phyloP scores from a whole-genome alignment of 352 stramenopile genomes.

The Globisporangium spinosum region DNA sequence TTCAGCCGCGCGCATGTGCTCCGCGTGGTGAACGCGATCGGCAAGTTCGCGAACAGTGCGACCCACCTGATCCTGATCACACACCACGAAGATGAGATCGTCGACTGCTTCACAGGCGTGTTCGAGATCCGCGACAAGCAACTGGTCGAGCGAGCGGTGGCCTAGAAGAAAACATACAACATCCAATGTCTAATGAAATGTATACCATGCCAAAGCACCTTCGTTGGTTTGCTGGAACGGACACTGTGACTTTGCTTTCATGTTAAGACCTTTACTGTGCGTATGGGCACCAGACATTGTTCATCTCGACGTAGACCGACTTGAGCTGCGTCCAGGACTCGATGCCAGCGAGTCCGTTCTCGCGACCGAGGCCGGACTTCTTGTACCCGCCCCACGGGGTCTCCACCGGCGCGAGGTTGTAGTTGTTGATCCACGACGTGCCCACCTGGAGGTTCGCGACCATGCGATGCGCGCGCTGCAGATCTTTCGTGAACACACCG shows the following conservation, averaged over 20 bases:
- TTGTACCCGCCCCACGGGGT: slow-evolving; percentile 91
- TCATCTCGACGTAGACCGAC: slow-evolving; percentile 87
- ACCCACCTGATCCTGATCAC: slow-evolving; percentile 89
- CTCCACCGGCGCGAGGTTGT: slow-evolving; percentile 84
- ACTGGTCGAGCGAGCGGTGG: slow-evolving; percentile 25
- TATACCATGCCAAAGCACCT: background rate
- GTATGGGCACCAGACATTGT: slow-evolving; percentile 68
- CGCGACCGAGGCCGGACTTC: slow-evolving; percentile 87
- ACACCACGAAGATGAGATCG: slow-evolving; percentile 91
- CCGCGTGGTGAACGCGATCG: slow-evolving; percentile 71
- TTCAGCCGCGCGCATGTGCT: slow-evolving; percentile 79
- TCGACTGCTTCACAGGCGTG: slow-evolving; percentile 68
- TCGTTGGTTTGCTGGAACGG: background rate
- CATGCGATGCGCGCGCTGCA: slow-evolving; percentile 74
- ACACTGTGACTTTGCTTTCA: background rate
- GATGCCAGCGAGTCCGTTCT: slow-evolving; percentile 87
- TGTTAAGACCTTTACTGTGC: slow-evolving; percentile 19
- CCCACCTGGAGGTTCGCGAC: slow-evolving; percentile 66
- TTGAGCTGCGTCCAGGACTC: slow-evolving; percentile 91
- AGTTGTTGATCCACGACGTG: slow-evolving; percentile 89
- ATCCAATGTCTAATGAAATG: background rate
- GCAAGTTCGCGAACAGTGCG: slow-evolving; percentile 32
- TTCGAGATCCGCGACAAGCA: slow-evolving; percentile 78
- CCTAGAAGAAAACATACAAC: slow-evolving; percentile 18
- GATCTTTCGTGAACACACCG: slow-evolving; percentile 84